Evolutionary conservation across 495 filamentous ascomycete species (phyloP), one percentile per base, ranked within the genome.

Genomic region (Penicillium soppii): DNA sequence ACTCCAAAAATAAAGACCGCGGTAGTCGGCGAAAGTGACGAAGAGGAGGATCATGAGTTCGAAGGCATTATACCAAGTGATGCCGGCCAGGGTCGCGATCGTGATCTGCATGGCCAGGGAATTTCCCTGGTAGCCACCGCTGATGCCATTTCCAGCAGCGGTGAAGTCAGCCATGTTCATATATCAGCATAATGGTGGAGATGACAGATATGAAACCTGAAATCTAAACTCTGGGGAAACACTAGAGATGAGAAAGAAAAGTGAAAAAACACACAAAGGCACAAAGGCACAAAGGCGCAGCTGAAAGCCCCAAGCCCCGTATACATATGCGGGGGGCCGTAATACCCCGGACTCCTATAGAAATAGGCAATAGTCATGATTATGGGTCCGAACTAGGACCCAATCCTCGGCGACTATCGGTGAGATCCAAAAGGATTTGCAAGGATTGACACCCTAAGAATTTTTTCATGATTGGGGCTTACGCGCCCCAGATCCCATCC

Each of bases 1-100:
- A 29, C 75, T 73, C 79, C 80, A 84, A 58, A 84, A 85, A 66
- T 84, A 83, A 20, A 80, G 67, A 5, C 80, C 80, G 9, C 62
- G 67, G 23, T 76, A 76, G 38, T 73, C 71, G 22, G 73, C 69
- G 50, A 84, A 83, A 22, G 77, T 76, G 42, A 82, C 66, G 55
- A 79, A 81, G 51, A 81, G 72, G 19, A 77, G 73, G n/a, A 77
- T 59, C 52, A 78, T 72, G 40, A 82, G 71, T 42, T 83, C 79
- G 37, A 80, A 68, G 39, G 77, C 73, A 52, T 82, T 79, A 56
- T 79, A 82, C 71, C 75, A 79, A 23, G 77, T 74, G 40, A 82
- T 63, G 21, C 73, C 78, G 19, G 73, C 67, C 39, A 82, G 75
- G 19, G 77, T 80, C 17, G 73, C 77, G 57, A 82, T 82, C 58